Evolutionary conservation across 352 stramenopile species (phyloP), one percentile per base, ranked within the genome.

Genomic region (Pythium folliculosum): DNA sequence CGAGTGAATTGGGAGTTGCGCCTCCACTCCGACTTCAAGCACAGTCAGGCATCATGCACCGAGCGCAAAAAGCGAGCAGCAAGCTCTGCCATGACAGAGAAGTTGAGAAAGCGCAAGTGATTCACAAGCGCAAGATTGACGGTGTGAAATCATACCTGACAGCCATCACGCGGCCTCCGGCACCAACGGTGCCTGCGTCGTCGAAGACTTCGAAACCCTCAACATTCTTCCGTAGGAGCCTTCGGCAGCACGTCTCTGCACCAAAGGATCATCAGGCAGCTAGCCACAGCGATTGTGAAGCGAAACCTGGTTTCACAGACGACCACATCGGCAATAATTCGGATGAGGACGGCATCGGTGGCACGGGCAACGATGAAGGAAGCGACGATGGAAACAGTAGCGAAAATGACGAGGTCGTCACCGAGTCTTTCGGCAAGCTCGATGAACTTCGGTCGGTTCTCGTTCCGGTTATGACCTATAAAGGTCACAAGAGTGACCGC

Each of bases 51-150:
- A 69, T 10, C 13, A 93, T 94, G 82, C 77, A 92, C 60, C 83
- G 85, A 47, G 83, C 80, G 1, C 78, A 94, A 70, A 90, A 90
- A 65, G 82, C 82, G 22, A 92, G 85, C 73, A 94, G 85, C 57
- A 88, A 86, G 63, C 74, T 94, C 59, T 91, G 83, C 55, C 82
- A 81, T 45, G 80, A 84, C 8, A 68, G 85, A 44, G 83, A 94
- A 60, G 73, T 92, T 21, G 83, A 90, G 56, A 86, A 81, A 30
- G 83, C 83, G 1, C 82, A 91, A 64, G 78, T 85, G 55, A 66
- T 90, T 21, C 85, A 94, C 55, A 77, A 77, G 32, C 83, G 82
- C 61, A 94, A 94, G 58, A 84, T 94, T 44, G 76, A 80, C 61
- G 73, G 76, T 35, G 83, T 90, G 35, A 86, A 86, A 53, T 88